Evolutionary conservation across 768 basidiomycete species (phyloP).

Genomic region (Scleroderma bovista): DNA sequence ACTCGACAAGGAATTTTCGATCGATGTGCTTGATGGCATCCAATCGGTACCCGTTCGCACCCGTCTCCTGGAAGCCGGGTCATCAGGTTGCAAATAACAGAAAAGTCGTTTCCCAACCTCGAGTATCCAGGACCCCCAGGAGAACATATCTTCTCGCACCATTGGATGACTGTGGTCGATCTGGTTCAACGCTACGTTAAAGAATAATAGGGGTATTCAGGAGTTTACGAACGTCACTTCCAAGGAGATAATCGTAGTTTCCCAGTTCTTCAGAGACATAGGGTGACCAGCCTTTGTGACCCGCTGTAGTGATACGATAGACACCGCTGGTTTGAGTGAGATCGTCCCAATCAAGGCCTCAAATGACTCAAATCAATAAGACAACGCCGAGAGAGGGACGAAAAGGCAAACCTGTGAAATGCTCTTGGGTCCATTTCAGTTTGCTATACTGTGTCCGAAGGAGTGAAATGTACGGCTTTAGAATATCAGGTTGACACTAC

Average conservation of each 20-base stretch:
- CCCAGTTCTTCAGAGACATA: constrained; percentile 81
- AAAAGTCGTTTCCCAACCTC: constrained; percentile 28
- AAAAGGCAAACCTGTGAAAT: constrained; percentile 60
- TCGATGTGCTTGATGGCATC: constrained; percentile 94
- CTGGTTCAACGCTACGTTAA: constrained; percentile 32
- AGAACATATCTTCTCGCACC: constrained; percentile 65
- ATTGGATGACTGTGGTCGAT: constrained; percentile 82
- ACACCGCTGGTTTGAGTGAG: constrained; percentile 56
- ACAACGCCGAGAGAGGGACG: background rate
- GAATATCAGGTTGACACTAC: constrained; percentile 33
- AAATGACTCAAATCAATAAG: background rate
- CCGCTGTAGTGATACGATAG: constrained; percentile 63
- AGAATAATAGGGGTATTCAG: background rate
- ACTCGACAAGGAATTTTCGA: constrained; percentile 57
- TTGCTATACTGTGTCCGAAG: constrained; percentile 51
- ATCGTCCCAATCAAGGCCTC: constrained; percentile 84
- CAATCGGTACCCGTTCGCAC: constrained; percentile 71
- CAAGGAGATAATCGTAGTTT: constrained; percentile 82
- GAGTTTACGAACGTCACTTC: constrained; percentile 50
- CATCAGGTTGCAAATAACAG: constrained; percentile 1
- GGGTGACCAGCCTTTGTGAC: constrained; percentile 75
- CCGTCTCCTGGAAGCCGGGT: constrained; percentile 46
- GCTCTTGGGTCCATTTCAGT: constrained; percentile 68
- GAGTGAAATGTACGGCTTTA: background rate
- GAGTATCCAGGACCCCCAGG: constrained; percentile 80